Evolutionary conservation across 2,329 filamentous ascomycete species (phyloP).

Genomic region (Penicillium sp.): DNA sequence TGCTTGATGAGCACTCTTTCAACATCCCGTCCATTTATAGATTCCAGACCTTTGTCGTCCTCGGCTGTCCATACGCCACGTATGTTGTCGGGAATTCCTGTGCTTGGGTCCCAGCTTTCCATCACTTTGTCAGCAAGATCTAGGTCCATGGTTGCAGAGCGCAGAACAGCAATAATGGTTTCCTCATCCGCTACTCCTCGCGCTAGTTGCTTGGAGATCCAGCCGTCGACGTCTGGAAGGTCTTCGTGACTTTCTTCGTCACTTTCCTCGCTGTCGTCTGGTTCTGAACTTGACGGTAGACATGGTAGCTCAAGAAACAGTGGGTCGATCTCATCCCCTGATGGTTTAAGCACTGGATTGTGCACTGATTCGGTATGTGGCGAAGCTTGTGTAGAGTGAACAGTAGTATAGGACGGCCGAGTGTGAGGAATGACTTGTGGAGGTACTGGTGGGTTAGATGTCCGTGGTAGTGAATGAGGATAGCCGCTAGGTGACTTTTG

Average conservation of each 20-base stretch:
- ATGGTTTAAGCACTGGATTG: neutral
- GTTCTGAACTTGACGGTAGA: conserved; percentile 20
- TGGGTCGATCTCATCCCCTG: conserved; percentile 15
- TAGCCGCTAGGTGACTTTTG: neutral
- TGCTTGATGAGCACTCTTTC: conserved; percentile 42
- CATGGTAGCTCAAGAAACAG: conserved; percentile 30
- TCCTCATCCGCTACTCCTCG: conserved; percentile 27
- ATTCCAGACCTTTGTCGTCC: conserved; percentile 41
- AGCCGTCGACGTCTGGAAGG: conserved; percentile 30
- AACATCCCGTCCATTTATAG: conserved; percentile 31
- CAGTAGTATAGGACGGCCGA: neutral
- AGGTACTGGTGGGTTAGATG: neutral
- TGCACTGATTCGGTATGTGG: neutral
- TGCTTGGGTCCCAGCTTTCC: conserved; percentile 26
- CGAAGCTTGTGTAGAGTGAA: neutral
- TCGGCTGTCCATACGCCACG: conserved; percentile 46
- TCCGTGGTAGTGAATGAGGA: neutral
- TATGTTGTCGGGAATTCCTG: conserved; percentile 38
- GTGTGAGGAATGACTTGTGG: neutral
- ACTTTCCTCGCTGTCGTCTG: conserved; percentile 32
- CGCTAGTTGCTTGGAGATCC: conserved; percentile 36
- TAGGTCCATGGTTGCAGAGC: conserved; percentile 40
- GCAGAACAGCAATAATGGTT: conserved; percentile 33
- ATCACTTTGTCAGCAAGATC: conserved; percentile 36
- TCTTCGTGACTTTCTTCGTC: conserved; percentile 32